Evolutionary conservation across 352 stramenopile species (phyloP), one percentile per base, ranked within the genome.

Genomic region (Phytophthora pseudosyringae): DNA sequence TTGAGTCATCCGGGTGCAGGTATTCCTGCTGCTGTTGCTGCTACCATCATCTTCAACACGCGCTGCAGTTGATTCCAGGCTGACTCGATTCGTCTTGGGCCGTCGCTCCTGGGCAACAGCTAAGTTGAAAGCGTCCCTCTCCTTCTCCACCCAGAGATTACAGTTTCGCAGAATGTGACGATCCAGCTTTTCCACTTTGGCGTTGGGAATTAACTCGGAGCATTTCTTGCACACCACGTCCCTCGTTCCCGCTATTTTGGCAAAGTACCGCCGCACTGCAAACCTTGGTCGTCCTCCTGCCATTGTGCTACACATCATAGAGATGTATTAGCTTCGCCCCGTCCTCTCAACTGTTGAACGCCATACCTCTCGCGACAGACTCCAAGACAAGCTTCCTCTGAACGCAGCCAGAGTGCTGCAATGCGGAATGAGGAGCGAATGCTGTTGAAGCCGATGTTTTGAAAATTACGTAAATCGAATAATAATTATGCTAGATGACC

Each of bases 111-210:
- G 12, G 10, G n/a, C 38, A 18, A 4, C 38, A 9, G 38, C 12
- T 13, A n/a, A n/a, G 26, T 35, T 25, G 38, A 18, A 26, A 8
- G 38, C 15, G 38, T 4, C 38, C 38, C 18, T 46, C 33, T 25
- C 38, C 38, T n/a, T 56, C 33, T 3, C 5, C 6, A 35, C 25
- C 48, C 48, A 56, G 31, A 1, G 31, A 35, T 35, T 3, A 35
- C 31, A 11, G 12, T 21, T 35, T 21, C 43, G 46, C 9, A 36
- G 21, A 21, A 62, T 50, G 26, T 54, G 54, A n/a, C 44, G 54
- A 13, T 54, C 43, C 43, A 62, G 33, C 33, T 48, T 62, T 25
- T 62, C 32, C 4, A 54, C 54, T 4, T 54, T 62, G 32, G 54
- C 32, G 21, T 48, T 62, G 15, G 18, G 6, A 28, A 62, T 47